Evolutionary conservation across 441 rosid species (phyloP).

Genomic region (Adansonia rubrostipa): DNA sequence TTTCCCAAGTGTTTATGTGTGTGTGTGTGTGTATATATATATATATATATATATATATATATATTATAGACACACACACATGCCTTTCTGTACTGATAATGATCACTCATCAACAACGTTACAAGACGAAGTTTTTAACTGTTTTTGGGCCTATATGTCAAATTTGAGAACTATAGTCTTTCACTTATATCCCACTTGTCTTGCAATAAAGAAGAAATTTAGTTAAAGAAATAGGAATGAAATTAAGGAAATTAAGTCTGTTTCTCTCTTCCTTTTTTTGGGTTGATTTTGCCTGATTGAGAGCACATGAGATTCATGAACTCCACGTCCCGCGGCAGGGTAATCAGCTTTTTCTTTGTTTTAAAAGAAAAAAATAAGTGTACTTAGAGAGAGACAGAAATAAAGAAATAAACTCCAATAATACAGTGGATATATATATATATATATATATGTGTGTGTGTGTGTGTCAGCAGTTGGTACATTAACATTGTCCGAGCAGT

Average conservation of each 20-base stretch:
- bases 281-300: too few species aligned
- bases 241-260: background rate
- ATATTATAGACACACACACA: background rate
- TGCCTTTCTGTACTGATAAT: background rate
- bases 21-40: too few species aligned
- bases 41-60: background rate
- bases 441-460: too few species aligned
- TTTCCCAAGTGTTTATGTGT: too few species aligned
- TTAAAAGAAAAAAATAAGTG: too few species aligned
- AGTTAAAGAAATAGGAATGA: background rate
- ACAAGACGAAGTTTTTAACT: background rate
- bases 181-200: background rate
- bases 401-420: conserved; percentile 23
- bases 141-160: background rate
- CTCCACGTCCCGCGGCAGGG: too few species aligned
- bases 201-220: background rate
- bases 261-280: background rate
- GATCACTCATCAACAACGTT: background rate
- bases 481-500: conserved; percentile 41
- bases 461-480: background rate
- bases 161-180: background rate
- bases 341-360: background rate
- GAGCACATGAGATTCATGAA: too few species aligned
- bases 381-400: background rate
- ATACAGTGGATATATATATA: conserved; percentile 29